Evolutionary conservation across 2,329 filamentous ascomycete species (phyloP).

Genomic region (Annulohypoxylon truncatum): DNA sequence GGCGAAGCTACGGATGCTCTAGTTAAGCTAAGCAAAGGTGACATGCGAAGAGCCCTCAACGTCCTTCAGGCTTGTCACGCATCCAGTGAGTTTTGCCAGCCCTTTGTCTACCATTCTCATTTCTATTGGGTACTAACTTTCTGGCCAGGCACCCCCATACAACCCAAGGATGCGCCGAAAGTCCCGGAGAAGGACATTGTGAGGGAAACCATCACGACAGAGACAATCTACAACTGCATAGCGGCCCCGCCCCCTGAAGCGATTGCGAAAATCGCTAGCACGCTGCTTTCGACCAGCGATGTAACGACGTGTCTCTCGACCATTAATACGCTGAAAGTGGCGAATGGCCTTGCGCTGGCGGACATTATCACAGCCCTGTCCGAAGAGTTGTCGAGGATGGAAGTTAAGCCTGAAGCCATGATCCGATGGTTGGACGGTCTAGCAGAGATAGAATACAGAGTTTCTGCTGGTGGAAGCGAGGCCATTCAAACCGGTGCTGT

Average conservation of each 20-base stretch:
- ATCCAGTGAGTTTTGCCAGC: slow-evolving; percentile 71
- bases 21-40: slow-evolving; percentile 88
- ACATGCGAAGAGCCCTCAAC: slow-evolving; percentile 95
- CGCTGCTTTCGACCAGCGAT: slow-evolving; percentile 84
- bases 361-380: slow-evolving; percentile 91
- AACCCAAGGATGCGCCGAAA: slow-evolving; percentile 69
- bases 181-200: slow-evolving; percentile 72
- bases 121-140: slow-evolving; percentile 18
- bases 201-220: slow-evolving; percentile 83
- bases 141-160: slow-evolving; percentile 72
- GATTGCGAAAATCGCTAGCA: slow-evolving; percentile 84
- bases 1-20: slow-evolving; percentile 84
- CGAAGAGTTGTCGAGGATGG: slow-evolving; percentile 83
- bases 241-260: slow-evolving; percentile 93
- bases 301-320: slow-evolving; percentile 90
- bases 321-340: slow-evolving; percentile 86
- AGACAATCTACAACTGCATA: slow-evolving; percentile 97
- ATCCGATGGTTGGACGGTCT: slow-evolving; percentile 92
- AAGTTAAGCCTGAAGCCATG: slow-evolving; percentile 87
- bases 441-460: slow-evolving; percentile 90
- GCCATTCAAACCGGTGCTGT: slow-evolving; percentile 90
- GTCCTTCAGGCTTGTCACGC: slow-evolving; percentile 97
- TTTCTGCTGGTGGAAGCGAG: slow-evolving; percentile 90
- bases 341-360: slow-evolving; percentile 88
- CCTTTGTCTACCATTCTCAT: neutral